phyloP scores from a whole-genome alignment of 1,139 yeast genomes.

The Suhomyces bribrorum region DNA sequence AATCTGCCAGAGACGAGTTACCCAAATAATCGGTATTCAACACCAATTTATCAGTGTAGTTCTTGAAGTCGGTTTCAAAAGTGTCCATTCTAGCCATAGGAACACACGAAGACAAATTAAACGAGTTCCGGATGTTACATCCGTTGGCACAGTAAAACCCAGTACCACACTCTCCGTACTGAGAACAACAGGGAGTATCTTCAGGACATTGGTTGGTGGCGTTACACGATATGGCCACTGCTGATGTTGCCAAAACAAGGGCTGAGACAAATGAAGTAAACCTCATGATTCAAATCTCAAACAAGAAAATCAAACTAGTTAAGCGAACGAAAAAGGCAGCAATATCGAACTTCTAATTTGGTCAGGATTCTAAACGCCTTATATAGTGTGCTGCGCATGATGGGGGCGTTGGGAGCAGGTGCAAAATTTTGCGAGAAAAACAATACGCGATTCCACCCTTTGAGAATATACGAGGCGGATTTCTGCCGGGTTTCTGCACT shows the following conservation, averaged over 20 bases:
- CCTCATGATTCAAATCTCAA: slow-evolving; percentile 4
- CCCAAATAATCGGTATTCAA: slow-evolving; percentile 61
- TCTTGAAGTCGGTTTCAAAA: slow-evolving; percentile 38
- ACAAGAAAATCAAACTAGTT: too few species aligned
- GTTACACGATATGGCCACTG: slow-evolving; percentile 43
- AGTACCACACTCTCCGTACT: slow-evolving; percentile 81
- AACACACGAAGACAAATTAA: slow-evolving; percentile 62
- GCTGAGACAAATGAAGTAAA: slow-evolving; percentile 7
- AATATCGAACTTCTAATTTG: too few species aligned
- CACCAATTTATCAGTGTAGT: slow-evolving; percentile 27
- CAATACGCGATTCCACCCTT: not conserved
- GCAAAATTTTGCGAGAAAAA: not conserved
- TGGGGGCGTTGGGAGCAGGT: not conserved
- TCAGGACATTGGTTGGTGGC: slow-evolving; percentile 62
- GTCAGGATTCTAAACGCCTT: too few species aligned
- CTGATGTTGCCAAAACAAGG: slow-evolving; percentile 10
- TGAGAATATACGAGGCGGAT: not conserved
- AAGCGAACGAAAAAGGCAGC: not conserved
- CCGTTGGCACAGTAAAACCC: slow-evolving; percentile 83
- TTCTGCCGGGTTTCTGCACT: too few species aligned
- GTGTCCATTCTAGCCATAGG: slow-evolving; percentile 54
- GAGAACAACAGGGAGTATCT: slow-evolving; percentile 77
- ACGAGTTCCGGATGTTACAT: slow-evolving; percentile 71
- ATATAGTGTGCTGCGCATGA: not conserved
- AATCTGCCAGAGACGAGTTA: slow-evolving; percentile 63